Base-by-base conservation (phyloP, 345 rosid genomes). In the Eucalyptus melliodora region DNA sequence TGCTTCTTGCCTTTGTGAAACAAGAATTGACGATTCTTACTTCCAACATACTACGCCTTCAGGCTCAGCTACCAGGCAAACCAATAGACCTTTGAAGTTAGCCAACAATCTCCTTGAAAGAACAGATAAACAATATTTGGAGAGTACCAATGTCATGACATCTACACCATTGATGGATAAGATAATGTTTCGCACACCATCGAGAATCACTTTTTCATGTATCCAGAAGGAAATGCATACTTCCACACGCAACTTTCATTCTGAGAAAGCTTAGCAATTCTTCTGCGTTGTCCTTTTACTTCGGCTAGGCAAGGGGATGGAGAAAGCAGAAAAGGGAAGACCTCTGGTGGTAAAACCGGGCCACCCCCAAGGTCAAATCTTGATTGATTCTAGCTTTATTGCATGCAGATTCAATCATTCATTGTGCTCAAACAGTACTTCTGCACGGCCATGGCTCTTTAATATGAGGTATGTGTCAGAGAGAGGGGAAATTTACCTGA, bases 401-500 rank as follows among this genome's bases (percentile, higher is more conserved):
- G 53, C 31, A 85, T 85, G 50, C 44, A 50, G 13, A 85, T 85
- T 85, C 53, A 85, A 24, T 40, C 59, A 17, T 50, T 50, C 34
- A 24, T 49, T 21, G 45, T 86, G 59, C 11, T 55, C 42, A 11
- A 50, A 86, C 59, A 8, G 59, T n/a, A 50, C 37, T 86, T 86
- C 44, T 30, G 44, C 40, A 34, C 24, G 7, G 81, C 44, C 44
- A 17, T 34, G 44, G 44, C 81, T 34, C 62, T 56, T 50, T 50
- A 50, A 15, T 6, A 50, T 50, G 26, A 69, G 81, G 44, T 34
- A 69, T 34, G 40, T n/a, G 77, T 65, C 77, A 13, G 21, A 88
- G 27, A 21, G 16, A 19, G 31, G 34, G 67, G 34, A 16, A 86
- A 59, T 60, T 86, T 87, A 96, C 99, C 99, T 96, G 81, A 96